These are phyloP conservation scores for Solanum habrochaites DNA, from an alignment of 257 asterid species.

Conservation along the genomic window DNA sequence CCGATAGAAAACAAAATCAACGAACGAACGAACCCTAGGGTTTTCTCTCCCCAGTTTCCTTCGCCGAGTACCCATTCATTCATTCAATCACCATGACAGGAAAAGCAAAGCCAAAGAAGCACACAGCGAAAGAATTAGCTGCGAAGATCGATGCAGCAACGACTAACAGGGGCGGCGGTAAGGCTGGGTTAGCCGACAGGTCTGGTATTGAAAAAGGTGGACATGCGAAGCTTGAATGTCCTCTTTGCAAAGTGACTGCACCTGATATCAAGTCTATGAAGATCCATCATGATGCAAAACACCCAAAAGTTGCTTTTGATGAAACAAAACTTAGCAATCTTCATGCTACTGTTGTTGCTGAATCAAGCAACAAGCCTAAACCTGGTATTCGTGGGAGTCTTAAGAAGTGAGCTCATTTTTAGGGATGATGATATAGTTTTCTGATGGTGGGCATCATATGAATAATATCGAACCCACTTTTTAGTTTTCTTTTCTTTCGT, in stretches of 20 bases:
- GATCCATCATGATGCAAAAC: slow-evolving; percentile 83
- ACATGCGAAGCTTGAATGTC: slow-evolving; percentile 83
- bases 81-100: slow-evolving; percentile 49
- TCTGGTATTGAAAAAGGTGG: slow-evolving; percentile 66
- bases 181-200: slow-evolving; percentile 69
- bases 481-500: neutral
- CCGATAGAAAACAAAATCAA: neutral
- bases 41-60: neutral
- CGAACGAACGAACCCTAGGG: neutral
- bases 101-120: slow-evolving; percentile 92
- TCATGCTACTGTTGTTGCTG: slow-evolving; percentile 21
- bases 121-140: slow-evolving; percentile 78
- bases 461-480: neutral
- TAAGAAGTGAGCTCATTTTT: slow-evolving; percentile 41
- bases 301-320: slow-evolving; percentile 74
- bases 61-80: neutral
- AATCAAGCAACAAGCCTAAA: slow-evolving; percentile 40
- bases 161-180: slow-evolving; percentile 85
- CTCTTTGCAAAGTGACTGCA: slow-evolving; percentile 69
- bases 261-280: slow-evolving; percentile 85
- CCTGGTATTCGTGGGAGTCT: slow-evolving; percentile 82
- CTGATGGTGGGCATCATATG: neutral
- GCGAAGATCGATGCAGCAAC: slow-evolving; percentile 69
- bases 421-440: neutral
- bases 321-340: slow-evolving; percentile 55